phyloP scores from a whole-genome alignment of 2,329 filamentous ascomycete species.

The Claviceps humidiphila region DNA sequence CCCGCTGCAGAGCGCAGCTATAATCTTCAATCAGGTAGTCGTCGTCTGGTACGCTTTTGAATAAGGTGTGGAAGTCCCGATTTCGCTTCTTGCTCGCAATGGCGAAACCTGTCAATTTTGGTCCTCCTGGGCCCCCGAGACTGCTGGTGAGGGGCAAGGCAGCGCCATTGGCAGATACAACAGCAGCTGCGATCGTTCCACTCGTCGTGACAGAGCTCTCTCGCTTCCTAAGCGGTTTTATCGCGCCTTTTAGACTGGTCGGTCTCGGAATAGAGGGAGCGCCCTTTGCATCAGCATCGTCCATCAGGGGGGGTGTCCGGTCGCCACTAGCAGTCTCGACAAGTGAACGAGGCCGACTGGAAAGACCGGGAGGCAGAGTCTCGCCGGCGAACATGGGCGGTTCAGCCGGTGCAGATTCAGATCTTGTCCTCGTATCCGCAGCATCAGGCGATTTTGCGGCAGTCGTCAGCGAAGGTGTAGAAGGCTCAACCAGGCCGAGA shows the following conservation, averaged over 20 bases:
- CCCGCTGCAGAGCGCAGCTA: slow-evolving; percentile 87
- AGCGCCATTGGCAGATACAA: slow-evolving; percentile 56
- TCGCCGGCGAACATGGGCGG: slow-evolving; percentile 15
- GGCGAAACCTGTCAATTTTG: slow-evolving; percentile 84
- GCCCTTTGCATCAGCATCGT: slow-evolving; percentile 50
- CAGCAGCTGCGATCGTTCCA: slow-evolving; percentile 54
- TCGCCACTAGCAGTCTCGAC: slow-evolving; percentile 40
- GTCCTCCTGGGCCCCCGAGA: slow-evolving; percentile 32
- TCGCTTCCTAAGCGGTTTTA: slow-evolving; percentile 55
- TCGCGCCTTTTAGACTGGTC: slow-evolving; percentile 53
- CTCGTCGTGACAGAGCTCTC: slow-evolving; percentile 65
- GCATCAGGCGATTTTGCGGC: slow-evolving; percentile 37
- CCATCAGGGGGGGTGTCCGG: slow-evolving; percentile 49
- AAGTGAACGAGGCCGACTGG: slow-evolving; percentile 33
- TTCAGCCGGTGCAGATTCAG: slow-evolving; percentile 47
- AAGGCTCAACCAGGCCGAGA: slow-evolving; percentile 60
- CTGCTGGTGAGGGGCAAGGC: slow-evolving; percentile 49
- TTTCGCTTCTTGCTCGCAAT: slow-evolving; percentile 95
- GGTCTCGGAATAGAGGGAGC: slow-evolving; percentile 39
- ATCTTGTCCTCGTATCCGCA: slow-evolving; percentile 33
- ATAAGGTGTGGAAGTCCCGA: slow-evolving; percentile 82
- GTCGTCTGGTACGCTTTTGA: slow-evolving; percentile 94
- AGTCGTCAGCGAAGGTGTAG: slow-evolving; percentile 41
- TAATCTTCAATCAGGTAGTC: slow-evolving; percentile 98
- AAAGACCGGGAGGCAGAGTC: slow-evolving; percentile 19